Conservation (phyloP, 1,139 yeast species). For the Pichia sp. region DNA sequence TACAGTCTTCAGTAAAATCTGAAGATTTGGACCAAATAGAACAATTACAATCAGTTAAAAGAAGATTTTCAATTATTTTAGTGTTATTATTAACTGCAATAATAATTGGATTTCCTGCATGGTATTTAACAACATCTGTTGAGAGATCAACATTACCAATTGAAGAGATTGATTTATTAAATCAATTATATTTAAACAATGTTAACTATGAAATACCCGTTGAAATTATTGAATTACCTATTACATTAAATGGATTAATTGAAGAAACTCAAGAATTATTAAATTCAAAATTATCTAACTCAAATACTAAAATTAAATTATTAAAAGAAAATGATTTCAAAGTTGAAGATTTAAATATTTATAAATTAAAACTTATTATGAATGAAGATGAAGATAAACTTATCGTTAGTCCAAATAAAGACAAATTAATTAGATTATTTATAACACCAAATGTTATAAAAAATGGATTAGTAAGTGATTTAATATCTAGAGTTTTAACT, state of each 20-base stretch:
- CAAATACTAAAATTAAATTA: slow-evolving; percentile 4
- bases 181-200: slow-evolving; percentile 11
- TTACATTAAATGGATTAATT: slow-evolving; percentile 29
- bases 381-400: slow-evolving; percentile 26
- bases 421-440: slow-evolving; percentile 29
- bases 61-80: slow-evolving; percentile 18
- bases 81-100: slow-evolving; percentile 33
- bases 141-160: slow-evolving; percentile 71
- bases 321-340: slow-evolving; percentile 7
- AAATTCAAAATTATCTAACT: slow-evolving; percentile 20
- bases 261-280: slow-evolving; percentile 32
- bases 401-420: slow-evolving; percentile 33
- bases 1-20: no score
- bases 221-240: slow-evolving; percentile 34
- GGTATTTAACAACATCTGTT: slow-evolving; percentile 64
- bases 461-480: slow-evolving; percentile 32
- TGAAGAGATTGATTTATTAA: slow-evolving; percentile 42
- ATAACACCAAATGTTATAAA: slow-evolving; percentile 31
- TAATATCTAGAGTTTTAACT: slow-evolving; percentile 33
- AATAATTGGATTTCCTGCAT: slow-evolving; percentile 68
- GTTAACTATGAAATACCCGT: slow-evolving; percentile 48
- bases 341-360: slow-evolving; percentile 14
- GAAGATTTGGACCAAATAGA: neutral
- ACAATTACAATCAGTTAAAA: slow-evolving; percentile 2
- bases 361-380: slow-evolving; percentile 26